These are phyloP conservation scores for Rhizophagus sp. DNA, from an alignment of 192 early-diverging fungal genomes.

Conservation along the genomic window DNA sequence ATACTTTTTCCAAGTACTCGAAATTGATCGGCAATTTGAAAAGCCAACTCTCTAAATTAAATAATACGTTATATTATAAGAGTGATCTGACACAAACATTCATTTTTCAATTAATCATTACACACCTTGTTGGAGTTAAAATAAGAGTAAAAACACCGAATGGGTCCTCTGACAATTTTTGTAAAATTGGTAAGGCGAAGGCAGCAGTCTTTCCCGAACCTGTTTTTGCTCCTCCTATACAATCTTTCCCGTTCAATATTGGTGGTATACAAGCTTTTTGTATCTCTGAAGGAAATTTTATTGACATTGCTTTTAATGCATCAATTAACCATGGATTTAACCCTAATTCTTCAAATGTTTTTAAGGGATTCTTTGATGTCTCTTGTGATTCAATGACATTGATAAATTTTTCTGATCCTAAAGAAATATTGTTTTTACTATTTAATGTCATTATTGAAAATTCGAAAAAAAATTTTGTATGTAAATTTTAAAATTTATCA, in stretches of 20 bases:
- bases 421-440: constrained; percentile 24
- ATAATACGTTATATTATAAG: neutral
- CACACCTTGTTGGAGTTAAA: constrained; percentile 87
- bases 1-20: constrained; percentile 86
- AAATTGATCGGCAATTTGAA: constrained; percentile 99
- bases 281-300: constrained; percentile 87
- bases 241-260: constrained; percentile 74
- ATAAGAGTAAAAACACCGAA: constrained; percentile 97
- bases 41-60: constrained; percentile 83
- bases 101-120: neutral
- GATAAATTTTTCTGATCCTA: constrained; percentile 44
- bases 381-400: constrained; percentile 15
- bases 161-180: constrained; percentile 92
- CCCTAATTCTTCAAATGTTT: constrained; percentile 71
- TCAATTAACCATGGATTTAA: constrained; percentile 82
- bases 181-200: constrained; percentile 96
- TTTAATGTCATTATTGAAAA: neutral
- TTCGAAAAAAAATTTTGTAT: too few species aligned
- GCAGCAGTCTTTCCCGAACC: constrained; percentile 98
- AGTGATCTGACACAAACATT: neutral
- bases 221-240: constrained; percentile 94
- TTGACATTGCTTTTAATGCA: constrained; percentile 78
- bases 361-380: neutral
- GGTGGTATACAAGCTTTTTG: constrained; percentile 84
- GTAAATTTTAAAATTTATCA: too few species aligned